Conservation (phyloP, 805 yeast species). For the Wickerhamiella alocasiicola region DNA sequence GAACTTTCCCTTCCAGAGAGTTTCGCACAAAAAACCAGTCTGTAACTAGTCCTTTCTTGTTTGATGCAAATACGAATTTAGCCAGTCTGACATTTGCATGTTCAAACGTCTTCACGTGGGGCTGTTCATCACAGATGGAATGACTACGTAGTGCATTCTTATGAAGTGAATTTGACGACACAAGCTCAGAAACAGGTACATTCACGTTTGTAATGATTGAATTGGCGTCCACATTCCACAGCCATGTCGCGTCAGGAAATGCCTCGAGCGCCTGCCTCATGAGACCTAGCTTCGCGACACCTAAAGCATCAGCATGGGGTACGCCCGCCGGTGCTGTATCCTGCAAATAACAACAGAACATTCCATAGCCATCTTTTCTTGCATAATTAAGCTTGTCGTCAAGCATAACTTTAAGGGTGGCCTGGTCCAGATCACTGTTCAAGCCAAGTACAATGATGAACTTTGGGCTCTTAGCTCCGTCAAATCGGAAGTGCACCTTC, state of each 20-base stretch:
- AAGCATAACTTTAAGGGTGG: constrained; percentile 47
- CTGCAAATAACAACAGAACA: constrained; percentile 70
- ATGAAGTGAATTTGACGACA: constrained; percentile 41
- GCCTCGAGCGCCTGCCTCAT: constrained; percentile 81
- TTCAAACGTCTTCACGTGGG: constrained; percentile 56
- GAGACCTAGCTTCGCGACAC: constrained; percentile 47
- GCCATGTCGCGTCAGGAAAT: constrained; percentile 71
- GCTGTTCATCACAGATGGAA: constrained; percentile 55
- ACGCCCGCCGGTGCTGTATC: constrained; percentile 41
- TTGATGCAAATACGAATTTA: constrained; percentile 54
- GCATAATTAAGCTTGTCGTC: constrained; percentile 80
- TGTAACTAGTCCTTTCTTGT: constrained; percentile 44
- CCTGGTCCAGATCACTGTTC: constrained; percentile 56
- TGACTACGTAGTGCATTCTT: constrained; percentile 50
- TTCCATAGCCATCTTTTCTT: constrained; percentile 57
- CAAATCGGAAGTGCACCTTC: constrained; percentile 14
- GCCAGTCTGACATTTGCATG: constrained; percentile 43
- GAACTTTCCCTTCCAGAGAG: constrained; percentile 43
- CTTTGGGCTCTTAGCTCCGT: constrained; percentile 19
- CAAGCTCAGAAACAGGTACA: constrained; percentile 44
- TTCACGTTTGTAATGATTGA: constrained; percentile 55
- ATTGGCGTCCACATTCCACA: constrained; percentile 70
- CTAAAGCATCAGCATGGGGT: constrained; percentile 20
- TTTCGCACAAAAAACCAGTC: constrained; percentile 55
- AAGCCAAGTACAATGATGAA: constrained; percentile 65